These are phyloP conservation scores for Xylaria venustula DNA, from an alignment of 495 filamentous ascomycete genomes.

Conservation along the genomic window DNA sequence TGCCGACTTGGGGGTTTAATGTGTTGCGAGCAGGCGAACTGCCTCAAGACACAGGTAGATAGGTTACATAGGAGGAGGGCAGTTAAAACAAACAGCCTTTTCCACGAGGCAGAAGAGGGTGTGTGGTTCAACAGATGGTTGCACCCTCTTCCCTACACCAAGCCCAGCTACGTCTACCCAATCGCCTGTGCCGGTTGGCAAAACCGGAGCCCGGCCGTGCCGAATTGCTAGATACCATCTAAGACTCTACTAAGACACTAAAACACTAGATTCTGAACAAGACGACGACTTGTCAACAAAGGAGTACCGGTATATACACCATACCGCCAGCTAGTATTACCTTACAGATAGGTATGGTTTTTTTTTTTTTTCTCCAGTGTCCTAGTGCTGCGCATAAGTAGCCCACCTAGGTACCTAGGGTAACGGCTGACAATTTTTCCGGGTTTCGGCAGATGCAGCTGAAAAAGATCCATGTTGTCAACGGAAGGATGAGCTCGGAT, in stretches of 20 bases:
- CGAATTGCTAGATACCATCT: neutral
- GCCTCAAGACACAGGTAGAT: neutral
- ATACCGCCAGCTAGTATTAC: neutral
- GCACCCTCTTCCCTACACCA: too few species aligned
- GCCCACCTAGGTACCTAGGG: neutral
- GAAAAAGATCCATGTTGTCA: neutral
- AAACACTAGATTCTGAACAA: neutral
- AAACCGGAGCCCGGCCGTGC: neutral
- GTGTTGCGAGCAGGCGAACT: neutral
- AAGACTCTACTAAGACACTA: neutral
- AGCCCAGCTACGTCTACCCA: neutral
- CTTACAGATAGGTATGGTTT: neutral
- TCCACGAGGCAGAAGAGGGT: neutral
- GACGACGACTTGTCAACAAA: neutral
- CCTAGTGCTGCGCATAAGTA: too few species aligned
- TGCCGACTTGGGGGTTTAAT: neutral
- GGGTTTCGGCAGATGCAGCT: constrained; percentile 7
- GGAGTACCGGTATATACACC: neutral
- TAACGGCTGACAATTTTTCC: neutral
- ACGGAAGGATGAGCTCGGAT: neutral
- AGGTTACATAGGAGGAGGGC: neutral
- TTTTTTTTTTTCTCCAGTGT: neutral
- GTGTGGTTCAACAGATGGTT: too few species aligned
- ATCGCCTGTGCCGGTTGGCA: neutral
- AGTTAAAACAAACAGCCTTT: neutral